Conservation (phyloP, 2,329 filamentous ascomycete genomes). For the Phyllosticta ampelicida region DNA sequence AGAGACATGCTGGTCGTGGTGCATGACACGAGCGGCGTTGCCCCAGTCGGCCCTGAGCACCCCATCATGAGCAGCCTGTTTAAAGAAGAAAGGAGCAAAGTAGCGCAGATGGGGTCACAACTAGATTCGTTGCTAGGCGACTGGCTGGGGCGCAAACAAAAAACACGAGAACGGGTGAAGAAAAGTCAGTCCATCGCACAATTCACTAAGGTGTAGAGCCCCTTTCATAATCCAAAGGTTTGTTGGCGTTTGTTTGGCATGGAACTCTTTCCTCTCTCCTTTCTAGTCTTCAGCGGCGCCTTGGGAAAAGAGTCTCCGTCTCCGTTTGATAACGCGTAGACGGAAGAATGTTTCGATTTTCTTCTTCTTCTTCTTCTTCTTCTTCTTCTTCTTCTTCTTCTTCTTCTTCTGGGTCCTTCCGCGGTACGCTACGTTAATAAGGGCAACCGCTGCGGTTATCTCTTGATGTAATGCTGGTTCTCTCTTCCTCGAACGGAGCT, state of each 20-base stretch:
- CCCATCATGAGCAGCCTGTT: slow-evolving; percentile 73
- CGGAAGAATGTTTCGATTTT: neutral
- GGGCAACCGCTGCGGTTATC: neutral
- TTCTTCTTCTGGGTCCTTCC: neutral
- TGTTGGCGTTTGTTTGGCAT: neutral
- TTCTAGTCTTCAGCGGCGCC: neutral
- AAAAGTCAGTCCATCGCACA: neutral
- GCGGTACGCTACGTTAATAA: neutral
- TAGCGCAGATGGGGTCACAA: slow-evolving; percentile 81
- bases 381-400: neutral
- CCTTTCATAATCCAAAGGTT: neutral
- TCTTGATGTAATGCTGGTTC: neutral
- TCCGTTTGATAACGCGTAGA: neutral
- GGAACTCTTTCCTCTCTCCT: neutral
- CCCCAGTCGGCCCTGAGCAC: slow-evolving; percentile 71
- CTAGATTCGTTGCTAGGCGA: slow-evolving; percentile 79
- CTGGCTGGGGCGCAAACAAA: slow-evolving; percentile 49
- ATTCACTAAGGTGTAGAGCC: neutral
- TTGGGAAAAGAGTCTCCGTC: neutral
- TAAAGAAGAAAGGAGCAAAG: slow-evolving; percentile 72
- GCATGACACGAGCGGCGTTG: slow-evolving; percentile 78
- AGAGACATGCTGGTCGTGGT: slow-evolving; percentile 84
- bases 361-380: neutral
- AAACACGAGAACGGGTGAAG: slow-evolving; percentile 13
- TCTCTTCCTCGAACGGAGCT: neutral